phyloP scores from a whole-genome alignment of 2,329 filamentous ascomycete species.

The Aureobasidium sp. region DNA sequence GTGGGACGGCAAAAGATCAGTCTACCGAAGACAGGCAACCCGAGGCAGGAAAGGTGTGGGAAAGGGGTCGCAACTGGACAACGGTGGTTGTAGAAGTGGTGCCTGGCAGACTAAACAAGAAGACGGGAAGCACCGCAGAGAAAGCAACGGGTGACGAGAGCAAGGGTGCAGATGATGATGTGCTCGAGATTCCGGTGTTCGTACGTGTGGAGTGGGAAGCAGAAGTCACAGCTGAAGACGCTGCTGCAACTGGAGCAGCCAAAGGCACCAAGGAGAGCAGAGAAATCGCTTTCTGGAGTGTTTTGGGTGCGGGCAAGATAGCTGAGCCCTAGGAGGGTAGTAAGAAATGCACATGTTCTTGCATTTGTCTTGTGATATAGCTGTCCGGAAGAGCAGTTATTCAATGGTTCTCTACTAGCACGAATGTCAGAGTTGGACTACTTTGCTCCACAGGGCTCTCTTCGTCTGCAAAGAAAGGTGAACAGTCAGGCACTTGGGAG shows the following conservation, averaged over 20 bases:
- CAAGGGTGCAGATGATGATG: conserved; percentile 48
- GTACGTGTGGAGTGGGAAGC: conserved; percentile 86
- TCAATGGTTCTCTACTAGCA: background rate
- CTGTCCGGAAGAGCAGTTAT: background rate
- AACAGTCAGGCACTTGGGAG: background rate
- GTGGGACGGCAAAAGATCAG: conserved; percentile 15
- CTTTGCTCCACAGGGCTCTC: background rate
- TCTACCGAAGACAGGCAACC: conserved; percentile 49
- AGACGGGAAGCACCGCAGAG: conserved; percentile 10
- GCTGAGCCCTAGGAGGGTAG: conserved; percentile 19
- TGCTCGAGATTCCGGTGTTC: conserved; percentile 88
- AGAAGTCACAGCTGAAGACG: conserved; percentile 51
- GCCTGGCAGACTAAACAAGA: conserved; percentile 37
- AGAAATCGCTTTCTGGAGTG: conserved; percentile 93
- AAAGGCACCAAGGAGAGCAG: conserved; percentile 64
- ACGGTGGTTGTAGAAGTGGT: conserved; percentile 88
- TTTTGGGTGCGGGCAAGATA: conserved; percentile 79
- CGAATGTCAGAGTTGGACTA: background rate
- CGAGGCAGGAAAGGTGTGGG: conserved; percentile 94
- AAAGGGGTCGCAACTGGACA: conserved; percentile 87
- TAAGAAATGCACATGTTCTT: background rate
- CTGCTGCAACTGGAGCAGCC: conserved; percentile 28
- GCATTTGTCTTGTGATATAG: background rate
- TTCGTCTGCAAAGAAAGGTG: background rate
- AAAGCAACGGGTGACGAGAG: conserved; percentile 22